Evolutionary conservation across 2,329 filamentous ascomycete species (phyloP), one percentile per base, ranked within the genome.

Genomic region (Cladobotryum protrusum): DNA sequence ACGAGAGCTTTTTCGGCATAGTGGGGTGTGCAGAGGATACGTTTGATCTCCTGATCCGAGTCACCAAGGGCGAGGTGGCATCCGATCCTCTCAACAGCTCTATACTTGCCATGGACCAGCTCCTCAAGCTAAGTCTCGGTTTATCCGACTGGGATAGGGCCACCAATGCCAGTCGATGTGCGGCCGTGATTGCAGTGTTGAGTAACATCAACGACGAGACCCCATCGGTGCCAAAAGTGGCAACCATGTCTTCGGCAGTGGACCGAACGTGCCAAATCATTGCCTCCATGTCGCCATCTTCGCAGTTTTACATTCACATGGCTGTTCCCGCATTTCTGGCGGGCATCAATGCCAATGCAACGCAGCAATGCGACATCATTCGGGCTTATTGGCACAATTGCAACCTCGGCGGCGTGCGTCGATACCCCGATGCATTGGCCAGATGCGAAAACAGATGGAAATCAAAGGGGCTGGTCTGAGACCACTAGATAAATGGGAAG

Each of bases 241-340:
- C 45, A 2, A 57, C 65, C 0, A 49, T 68, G 1, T 57, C 58
- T 0, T 62, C 61, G 0, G 62, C 67, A 1, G 67, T 70, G 2
- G 60, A 67, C 33, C 59, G 62, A 3, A 59, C 65, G 8, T 72
- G 70, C n/a, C 50, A 60, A 2, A 57, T 66, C 0, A 63, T 72
- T 1, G 59, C 63, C 0, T 54, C 57, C 0, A 62, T 64, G 5
- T 57, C 63, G 2, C 52, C 63, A 1, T 60, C 58, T 1, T 72
- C 68, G 1, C 60, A 59, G 5, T 71, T 67, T 51, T 71, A 71
- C 52, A 64, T 67, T 32, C 68, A 72, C 48, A 56, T 72, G 54
- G 69, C 67, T 1, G 63, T 63, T 0, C 60, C 66, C 0, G 67
- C 66, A 0, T 72, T 67, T 43, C 49, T 72, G 3, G 64, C 66